Percentiles rank a stretch among this genome's conserved stretches.
These are phyloP conservation scores for Capsicum pubescens DNA, from an alignment of 257 asterid genomes.

Conservation along the genomic window DNA sequence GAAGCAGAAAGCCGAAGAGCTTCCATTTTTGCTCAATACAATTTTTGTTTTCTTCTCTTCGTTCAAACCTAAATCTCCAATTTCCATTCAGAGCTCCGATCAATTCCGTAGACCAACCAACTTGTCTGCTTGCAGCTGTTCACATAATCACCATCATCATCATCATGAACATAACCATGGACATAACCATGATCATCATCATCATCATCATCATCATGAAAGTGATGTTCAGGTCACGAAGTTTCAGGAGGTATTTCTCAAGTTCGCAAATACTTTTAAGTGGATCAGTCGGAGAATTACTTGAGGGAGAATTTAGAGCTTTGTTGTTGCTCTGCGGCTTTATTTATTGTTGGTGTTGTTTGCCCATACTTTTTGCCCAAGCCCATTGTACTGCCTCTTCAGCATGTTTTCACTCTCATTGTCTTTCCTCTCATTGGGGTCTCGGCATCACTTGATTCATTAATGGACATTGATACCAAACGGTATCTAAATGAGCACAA, in stretches of 20 bases:
- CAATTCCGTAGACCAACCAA: constrained; percentile 13
- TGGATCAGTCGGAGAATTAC: constrained; percentile 75
- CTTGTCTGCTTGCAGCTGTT: constrained; percentile 42
- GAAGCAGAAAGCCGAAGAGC: too few species aligned
- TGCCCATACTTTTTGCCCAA: constrained; percentile 76
- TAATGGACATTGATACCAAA: constrained; percentile 76
- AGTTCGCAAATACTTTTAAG: constrained; percentile 58
- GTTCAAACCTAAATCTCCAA: neutral
- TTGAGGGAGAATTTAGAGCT: constrained; percentile 84
- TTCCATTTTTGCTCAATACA: too few species aligned
- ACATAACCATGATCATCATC: constrained; percentile 37
- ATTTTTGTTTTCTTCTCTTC: neutral
- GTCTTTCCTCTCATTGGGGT: constrained; percentile 99
- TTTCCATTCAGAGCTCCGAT: constrained; percentile 26
- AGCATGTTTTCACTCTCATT: constrained; percentile 55
- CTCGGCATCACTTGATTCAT: constrained; percentile 88
- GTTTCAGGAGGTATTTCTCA: constrained; percentile 64
- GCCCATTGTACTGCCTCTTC: constrained; percentile 62
- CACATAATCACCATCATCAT: constrained; percentile 34
- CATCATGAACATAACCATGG: constrained; percentile 38
- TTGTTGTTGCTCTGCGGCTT: constrained; percentile 83
- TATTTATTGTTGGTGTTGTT: constrained; percentile 72
- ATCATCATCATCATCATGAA: constrained; percentile 41
- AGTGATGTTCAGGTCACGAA: constrained; percentile 54
- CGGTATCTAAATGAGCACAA: too few species aligned